phyloP scores from a whole-genome alignment of 2,329 filamentous ascomycete genomes.

The Rutstroemia sydowiana region DNA sequence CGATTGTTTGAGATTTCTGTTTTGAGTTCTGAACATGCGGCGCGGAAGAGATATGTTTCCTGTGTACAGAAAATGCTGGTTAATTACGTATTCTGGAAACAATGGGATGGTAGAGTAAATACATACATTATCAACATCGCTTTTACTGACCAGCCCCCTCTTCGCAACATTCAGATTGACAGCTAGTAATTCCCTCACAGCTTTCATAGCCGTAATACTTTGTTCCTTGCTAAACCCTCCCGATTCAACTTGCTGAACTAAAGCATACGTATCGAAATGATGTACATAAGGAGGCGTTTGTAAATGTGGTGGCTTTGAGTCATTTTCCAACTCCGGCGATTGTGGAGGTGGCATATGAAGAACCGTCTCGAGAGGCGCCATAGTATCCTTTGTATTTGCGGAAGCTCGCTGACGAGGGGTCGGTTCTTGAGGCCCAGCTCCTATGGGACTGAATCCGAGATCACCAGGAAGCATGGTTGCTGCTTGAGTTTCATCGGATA shows the following conservation, averaged over 20 bases:
- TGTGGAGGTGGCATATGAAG: conserved; percentile 40
- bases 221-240: conserved; percentile 69
- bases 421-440: conserved; percentile 1
- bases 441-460: conserved; percentile 4
- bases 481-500: conserved; percentile 24
- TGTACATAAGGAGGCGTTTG: conserved; percentile 77
- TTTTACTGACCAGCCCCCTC: conserved; percentile 76
- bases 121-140: conserved; percentile 74
- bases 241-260: conserved; percentile 70
- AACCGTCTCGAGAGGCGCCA: conserved; percentile 45
- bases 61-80: conserved; percentile 21
- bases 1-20: conserved; percentile 78
- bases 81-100: not conserved
- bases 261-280: conserved; percentile 90
- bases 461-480: conserved; percentile 21
- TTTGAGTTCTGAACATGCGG: conserved; percentile 84
- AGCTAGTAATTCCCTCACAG: conserved; percentile 67
- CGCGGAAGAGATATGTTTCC: conserved; percentile 88
- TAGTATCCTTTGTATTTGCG: conserved; percentile 27
- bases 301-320: conserved; percentile 56
- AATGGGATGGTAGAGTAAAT: too few species aligned
- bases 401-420: conserved; percentile 25
- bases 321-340: conserved; percentile 29
- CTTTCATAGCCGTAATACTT: conserved; percentile 86
- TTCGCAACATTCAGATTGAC: conserved; percentile 77